Base-by-base conservation (phyloP, 345 rosid genomes). In the Psidium friedrichsthalianum region DNA sequence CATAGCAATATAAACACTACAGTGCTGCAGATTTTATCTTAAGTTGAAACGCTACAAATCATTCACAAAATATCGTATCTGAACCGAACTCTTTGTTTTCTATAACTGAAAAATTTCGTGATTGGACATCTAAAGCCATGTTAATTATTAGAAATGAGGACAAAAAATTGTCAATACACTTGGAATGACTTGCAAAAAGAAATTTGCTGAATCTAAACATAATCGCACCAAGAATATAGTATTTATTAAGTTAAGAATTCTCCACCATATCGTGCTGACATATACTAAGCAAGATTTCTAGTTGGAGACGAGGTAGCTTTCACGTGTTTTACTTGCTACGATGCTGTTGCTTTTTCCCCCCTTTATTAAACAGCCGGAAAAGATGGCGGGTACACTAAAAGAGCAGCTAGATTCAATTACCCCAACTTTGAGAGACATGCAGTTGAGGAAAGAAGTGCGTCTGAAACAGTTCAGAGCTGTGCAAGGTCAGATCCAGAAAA, bases 401-500 rank as follows among this genome's bases (percentile, higher is more conserved):
- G 93, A 93, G 88, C 99, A 97, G 90, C 93, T 97, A 25, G 97
- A 95, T 90, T 94, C 98, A 69, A 96, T 96, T 74, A 93, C 98
- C 14, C 99, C 99, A 87, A 97, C 98, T 84, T 86, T 96, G 88
- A 90, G 90, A 85, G 99, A 97, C 89, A 97, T 96, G 99, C 87
- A 95, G 69, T 82, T 94, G 82, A 92, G 94, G 90, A 97, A 94
- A 92, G 97, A 97, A 78, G 98, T 94, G 89, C 93, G 97, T 87
- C 91, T 94, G 87, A 95, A 93, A 89, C 93, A 94, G 87, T 91
- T 96, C 84, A 89, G 93, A 84, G 88, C 95, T 11, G 94, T 97
- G 84, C 95, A 96, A 90, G 94, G 92, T 42, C 94, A 96, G 87
- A 96, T 94, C 85, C 95, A 97, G 89, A 96, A 90, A 86, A 97